Percentiles rank a stretch among this genome's conserved stretches.
phyloP scores from a whole-genome alignment of 108 stramenopile genomes.

The Cyclotella choctawhatcheeana region DNA sequence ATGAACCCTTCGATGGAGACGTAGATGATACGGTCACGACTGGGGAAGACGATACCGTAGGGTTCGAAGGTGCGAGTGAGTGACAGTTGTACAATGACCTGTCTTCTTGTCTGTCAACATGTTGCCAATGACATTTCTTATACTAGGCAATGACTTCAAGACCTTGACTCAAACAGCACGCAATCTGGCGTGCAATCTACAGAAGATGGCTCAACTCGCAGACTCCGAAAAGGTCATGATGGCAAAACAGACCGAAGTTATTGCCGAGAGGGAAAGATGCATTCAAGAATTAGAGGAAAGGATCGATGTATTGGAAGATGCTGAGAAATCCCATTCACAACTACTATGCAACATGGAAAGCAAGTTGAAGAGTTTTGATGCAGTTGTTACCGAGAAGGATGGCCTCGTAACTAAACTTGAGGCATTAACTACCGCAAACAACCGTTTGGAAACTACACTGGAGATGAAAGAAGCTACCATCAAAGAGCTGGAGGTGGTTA shows the following conservation, averaged over 20 bases:
- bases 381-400: background rate
- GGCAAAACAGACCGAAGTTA: background rate
- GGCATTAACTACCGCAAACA: background rate
- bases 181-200: background rate
- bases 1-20: background rate
- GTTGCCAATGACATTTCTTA: background rate
- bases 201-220: background rate
- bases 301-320: background rate
- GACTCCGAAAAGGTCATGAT: background rate
- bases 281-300: background rate
- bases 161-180: background rate
- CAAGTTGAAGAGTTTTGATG: background rate
- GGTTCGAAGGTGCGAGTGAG: background rate
- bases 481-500: no score
- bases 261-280: background rate
- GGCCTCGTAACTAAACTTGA: background rate
- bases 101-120: background rate
- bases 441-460: background rate
- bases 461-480: no score
- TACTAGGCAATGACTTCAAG: background rate
- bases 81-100: background rate
- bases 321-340: background rate
- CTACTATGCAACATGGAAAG: background rate
- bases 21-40: background rate
- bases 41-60: background rate